Conservation (phyloP, 352 stramenopile species). For the Phytophthora sp. region DNA sequence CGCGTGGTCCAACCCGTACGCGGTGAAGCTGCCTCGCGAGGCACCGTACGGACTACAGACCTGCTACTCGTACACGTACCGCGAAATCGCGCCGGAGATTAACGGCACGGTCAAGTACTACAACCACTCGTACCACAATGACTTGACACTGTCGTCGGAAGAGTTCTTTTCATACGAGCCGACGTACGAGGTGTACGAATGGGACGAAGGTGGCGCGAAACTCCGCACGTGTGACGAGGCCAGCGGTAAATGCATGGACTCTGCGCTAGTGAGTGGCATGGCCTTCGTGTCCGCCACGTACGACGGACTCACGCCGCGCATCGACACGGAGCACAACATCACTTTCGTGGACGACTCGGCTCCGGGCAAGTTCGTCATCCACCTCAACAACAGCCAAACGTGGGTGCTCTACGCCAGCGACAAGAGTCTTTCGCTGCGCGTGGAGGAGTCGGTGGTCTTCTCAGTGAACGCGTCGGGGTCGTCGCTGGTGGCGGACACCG, state of each 20-base stretch:
- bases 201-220: slow-evolving; percentile 66
- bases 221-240: slow-evolving; percentile 53
- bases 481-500: slow-evolving; percentile 46
- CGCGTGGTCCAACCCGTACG: slow-evolving; percentile 75
- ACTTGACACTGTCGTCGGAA: slow-evolving; percentile 64
- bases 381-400: slow-evolving; percentile 71
- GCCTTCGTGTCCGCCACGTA: slow-evolving; percentile 74
- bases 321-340: slow-evolving; percentile 60
- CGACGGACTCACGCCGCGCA: slow-evolving; percentile 52
- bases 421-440: slow-evolving; percentile 41
- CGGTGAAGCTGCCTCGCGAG: slow-evolving; percentile 52
- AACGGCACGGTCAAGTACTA: slow-evolving; percentile 68
- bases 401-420: slow-evolving; percentile 78
- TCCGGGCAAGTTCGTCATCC: slow-evolving; percentile 60
- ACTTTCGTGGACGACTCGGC: slow-evolving; percentile 41
- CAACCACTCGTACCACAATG: slow-evolving; percentile 64
- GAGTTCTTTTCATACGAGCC: slow-evolving; percentile 59
- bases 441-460: slow-evolving; percentile 40
- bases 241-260: slow-evolving; percentile 55
- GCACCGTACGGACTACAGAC: slow-evolving; percentile 58
- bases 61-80: slow-evolving; percentile 72
- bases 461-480: slow-evolving; percentile 43
- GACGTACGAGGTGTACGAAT: slow-evolving; percentile 69
- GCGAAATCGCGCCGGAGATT: slow-evolving; percentile 41
- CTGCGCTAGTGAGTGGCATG: slow-evolving; percentile 71